Percentiles rank a stretch among this genome's conserved stretches.
phyloP scores from a whole-genome alignment of 2,329 filamentous ascomycete species.

The Periconia macrospinosa region DNA sequence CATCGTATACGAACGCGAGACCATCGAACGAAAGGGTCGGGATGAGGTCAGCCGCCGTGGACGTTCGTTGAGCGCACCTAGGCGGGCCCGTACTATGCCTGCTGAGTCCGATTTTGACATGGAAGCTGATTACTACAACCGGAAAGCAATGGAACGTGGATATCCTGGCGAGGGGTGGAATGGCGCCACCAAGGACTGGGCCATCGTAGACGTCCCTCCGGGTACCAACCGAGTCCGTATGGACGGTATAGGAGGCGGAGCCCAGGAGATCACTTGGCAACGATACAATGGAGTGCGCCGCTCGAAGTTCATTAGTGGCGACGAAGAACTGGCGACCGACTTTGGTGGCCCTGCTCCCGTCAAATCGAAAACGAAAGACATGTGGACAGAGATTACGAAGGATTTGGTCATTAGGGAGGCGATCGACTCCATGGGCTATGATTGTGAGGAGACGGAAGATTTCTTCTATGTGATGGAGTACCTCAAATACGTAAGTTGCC shows the following conservation, averaged over 20 bases:
- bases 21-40: conserved; percentile 20
- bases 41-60: conserved; percentile 37
- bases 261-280: conserved; percentile 76
- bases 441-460: conserved; percentile 84
- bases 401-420: conserved; percentile 86
- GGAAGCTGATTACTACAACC: conserved; percentile 65
- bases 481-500: conserved; percentile 74
- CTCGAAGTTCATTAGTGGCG: conserved; percentile 73
- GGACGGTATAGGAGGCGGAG: conserved; percentile 76
- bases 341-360: conserved; percentile 39
- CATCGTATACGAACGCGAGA: conserved; percentile 63
- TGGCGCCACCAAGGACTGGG: conserved; percentile 76
- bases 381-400: conserved; percentile 98
- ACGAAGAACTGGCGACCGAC: conserved; percentile 53
- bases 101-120: conserved; percentile 52
- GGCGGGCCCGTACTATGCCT: conserved; percentile 43
- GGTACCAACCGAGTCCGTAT: conserved; percentile 81
- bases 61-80: conserved; percentile 47
- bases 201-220: conserved; percentile 80
- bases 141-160: conserved; percentile 69
- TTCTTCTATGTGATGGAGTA: conserved; percentile 96
- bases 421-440: conserved; percentile 80
- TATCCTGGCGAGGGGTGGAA: conserved; percentile 73
- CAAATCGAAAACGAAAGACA: conserved; percentile 51
- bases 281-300: conserved; percentile 77